Evolutionary conservation across 164 flowering plant genomes (phyloP).

Genomic region (Platanus orientalis): DNA sequence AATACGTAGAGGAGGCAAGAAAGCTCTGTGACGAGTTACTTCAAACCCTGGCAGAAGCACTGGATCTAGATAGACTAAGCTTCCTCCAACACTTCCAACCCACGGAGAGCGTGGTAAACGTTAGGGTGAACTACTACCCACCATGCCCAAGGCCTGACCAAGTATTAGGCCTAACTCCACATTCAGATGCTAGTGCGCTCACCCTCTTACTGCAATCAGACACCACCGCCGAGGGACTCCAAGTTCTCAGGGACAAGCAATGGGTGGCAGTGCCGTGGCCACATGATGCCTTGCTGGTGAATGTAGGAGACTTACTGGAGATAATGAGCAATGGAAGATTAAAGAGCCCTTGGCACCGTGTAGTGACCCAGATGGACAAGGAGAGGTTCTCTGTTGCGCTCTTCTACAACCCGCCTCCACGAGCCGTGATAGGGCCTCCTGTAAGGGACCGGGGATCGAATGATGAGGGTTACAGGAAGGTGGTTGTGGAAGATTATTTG

Average conservation of each 20-base stretch:
- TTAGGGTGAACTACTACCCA: constrained; percentile 30
- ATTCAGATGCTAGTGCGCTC: constrained; percentile 26
- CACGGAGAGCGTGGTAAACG: constrained; percentile 12
- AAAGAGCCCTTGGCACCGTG: constrained; percentile 34
- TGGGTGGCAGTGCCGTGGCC: constrained; percentile 30
- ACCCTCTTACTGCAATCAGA: constrained; percentile 21
- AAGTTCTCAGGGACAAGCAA: constrained; percentile 17
- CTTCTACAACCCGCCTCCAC: constrained; percentile 29
- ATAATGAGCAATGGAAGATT: constrained; percentile 32
- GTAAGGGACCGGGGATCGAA: not conserved
- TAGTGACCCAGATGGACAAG: constrained; percentile 9
- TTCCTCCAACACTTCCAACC: constrained; percentile 21
- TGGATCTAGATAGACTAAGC: constrained; percentile 1
- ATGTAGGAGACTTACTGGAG: constrained; percentile 33
- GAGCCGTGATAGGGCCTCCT: constrained; percentile 17
- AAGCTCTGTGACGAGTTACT: constrained; percentile 16
- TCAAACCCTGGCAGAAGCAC: constrained; percentile 21
- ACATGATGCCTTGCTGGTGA: constrained; percentile 18
- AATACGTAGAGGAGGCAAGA: constrained; percentile 15
- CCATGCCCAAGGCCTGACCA: constrained; percentile 30
- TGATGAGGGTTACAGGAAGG: constrained; percentile 18
- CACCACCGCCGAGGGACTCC: constrained; percentile 18
- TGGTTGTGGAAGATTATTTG: constrained; percentile 25
- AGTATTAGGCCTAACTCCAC: constrained; percentile 29
- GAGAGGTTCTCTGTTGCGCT: constrained; percentile 30